phyloP scores from a whole-genome alignment of 345 rosid species.

The Streptanthus diversifolius region DNA sequence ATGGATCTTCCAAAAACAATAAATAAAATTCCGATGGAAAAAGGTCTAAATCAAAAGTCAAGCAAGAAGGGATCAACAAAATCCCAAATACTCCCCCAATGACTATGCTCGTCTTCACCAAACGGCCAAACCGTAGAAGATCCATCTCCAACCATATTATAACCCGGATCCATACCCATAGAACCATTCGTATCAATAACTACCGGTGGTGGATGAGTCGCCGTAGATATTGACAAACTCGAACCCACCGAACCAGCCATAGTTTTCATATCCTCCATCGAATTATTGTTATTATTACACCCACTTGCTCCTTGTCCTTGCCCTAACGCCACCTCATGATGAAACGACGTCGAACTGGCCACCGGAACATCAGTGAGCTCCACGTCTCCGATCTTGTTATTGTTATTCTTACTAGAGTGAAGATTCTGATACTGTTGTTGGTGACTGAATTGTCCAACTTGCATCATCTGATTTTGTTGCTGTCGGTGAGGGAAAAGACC shows the following conservation, averaged over 20 bases:
- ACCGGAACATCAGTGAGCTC: slow-evolving; percentile 21
- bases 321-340: slow-evolving; percentile 20
- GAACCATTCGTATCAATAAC: slow-evolving; percentile 39
- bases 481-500: slow-evolving; percentile 23
- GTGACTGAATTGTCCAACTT: slow-evolving; percentile 23
- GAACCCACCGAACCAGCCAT: slow-evolving; percentile 48
- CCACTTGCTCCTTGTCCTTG: slow-evolving; percentile 25
- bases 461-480: slow-evolving; percentile 32
- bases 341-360: not conserved
- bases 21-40: not conserved
- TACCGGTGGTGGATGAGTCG: slow-evolving; percentile 27
- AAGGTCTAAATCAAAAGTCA: slow-evolving; percentile 40
- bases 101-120: slow-evolving; percentile 55
- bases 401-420: not conserved
- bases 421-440: slow-evolving; percentile 37
- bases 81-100: slow-evolving; percentile 56
- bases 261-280: slow-evolving; percentile 37
- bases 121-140: slow-evolving; percentile 63
- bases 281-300: slow-evolving; percentile 1
- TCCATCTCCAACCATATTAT: slow-evolving; percentile 39
- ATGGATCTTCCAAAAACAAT: not conserved
- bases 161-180: slow-evolving; percentile 41
- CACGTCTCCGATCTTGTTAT: slow-evolving; percentile 8
- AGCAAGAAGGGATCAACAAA: slow-evolving; percentile 50
- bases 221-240: slow-evolving; percentile 37